These are phyloP conservation scores for Candida lessepsii DNA, from an alignment of 805 yeast genomes.

Conservation along the genomic window DNA sequence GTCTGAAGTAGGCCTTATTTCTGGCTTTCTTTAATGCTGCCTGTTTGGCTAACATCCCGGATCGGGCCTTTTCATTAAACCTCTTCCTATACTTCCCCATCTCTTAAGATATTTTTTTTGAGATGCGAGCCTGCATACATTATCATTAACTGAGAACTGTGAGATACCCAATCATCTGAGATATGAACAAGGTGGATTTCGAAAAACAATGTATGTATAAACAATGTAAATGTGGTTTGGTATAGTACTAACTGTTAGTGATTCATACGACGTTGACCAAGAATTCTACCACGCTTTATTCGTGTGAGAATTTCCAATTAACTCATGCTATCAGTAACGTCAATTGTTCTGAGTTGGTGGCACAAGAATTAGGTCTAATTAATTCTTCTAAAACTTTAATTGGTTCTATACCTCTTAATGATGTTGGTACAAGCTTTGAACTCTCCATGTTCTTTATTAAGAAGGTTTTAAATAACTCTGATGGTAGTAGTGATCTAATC, in stretches of 20 bases:
- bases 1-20: constrained; percentile 64
- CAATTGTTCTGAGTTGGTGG: constrained; percentile 52
- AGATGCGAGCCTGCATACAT: constrained; percentile 8
- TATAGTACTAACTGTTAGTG: constrained; percentile 30
- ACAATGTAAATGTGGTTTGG: too few relatives aligned
- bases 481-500: constrained; percentile 48
- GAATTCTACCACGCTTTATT: constrained; percentile 60
- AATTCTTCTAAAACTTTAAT: constrained; percentile 46
- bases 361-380: constrained; percentile 54
- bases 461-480: constrained; percentile 36
- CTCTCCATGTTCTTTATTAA: constrained; percentile 50
- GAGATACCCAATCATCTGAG: too few relatives aligned
- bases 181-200: constrained; percentile 21
- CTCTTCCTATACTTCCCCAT: constrained; percentile 85
- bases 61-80: constrained; percentile 80
- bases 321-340: constrained; percentile 41
- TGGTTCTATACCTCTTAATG: constrained; percentile 35
- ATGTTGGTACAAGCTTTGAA: constrained; percentile 28
- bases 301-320: constrained; percentile 51
- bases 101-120: constrained; percentile 5
- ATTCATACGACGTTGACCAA: constrained; percentile 48
- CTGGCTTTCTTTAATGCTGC: constrained; percentile 64
- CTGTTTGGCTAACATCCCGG: constrained; percentile 81
- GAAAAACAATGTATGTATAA: constrained; percentile 27
- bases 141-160: too few relatives aligned